Evolutionary conservation across 257 asterid genomes (phyloP).

Genomic region (Lycium ferocissimum): DNA sequence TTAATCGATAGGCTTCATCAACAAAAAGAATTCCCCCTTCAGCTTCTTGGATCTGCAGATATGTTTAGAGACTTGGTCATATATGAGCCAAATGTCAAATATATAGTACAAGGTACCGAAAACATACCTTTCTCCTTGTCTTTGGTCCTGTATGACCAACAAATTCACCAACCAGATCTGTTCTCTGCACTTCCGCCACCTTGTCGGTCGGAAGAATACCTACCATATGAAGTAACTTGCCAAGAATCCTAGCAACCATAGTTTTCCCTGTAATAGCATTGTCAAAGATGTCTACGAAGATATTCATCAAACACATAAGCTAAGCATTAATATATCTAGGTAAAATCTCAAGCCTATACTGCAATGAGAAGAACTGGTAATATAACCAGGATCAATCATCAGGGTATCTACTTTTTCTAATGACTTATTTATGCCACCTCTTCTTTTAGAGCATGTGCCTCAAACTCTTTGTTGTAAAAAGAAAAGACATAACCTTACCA

Average conservation of each 20-base stretch:
- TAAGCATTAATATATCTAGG: not conserved
- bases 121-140: conserved; percentile 74
- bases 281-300: not conserved
- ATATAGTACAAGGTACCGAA: not conserved
- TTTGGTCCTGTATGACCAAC: conserved; percentile 83
- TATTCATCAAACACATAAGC: not conserved
- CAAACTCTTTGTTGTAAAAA: not conserved
- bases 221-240: conserved; percentile 78
- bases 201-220: conserved; percentile 76
- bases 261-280: conserved; percentile 66
- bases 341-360: not conserved
- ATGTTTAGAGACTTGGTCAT: not conserved
- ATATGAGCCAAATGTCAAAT: too few species aligned
- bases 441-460: not conserved
- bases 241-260: conserved; percentile 81
- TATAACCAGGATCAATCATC: not conserved
- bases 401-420: conserved; percentile 1
- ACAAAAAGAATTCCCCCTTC: conserved; percentile 91
- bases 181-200: conserved; percentile 91
- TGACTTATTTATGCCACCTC: not conserved
- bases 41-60: conserved; percentile 74
- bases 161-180: conserved; percentile 85
- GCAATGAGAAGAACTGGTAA: not conserved
- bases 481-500: conserved; percentile 45
- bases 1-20: conserved; percentile 87